These are phyloP conservation scores for Aphanocladium album DNA, from an alignment of 2,329 filamentous ascomycete species.

Conservation along the genomic window DNA sequence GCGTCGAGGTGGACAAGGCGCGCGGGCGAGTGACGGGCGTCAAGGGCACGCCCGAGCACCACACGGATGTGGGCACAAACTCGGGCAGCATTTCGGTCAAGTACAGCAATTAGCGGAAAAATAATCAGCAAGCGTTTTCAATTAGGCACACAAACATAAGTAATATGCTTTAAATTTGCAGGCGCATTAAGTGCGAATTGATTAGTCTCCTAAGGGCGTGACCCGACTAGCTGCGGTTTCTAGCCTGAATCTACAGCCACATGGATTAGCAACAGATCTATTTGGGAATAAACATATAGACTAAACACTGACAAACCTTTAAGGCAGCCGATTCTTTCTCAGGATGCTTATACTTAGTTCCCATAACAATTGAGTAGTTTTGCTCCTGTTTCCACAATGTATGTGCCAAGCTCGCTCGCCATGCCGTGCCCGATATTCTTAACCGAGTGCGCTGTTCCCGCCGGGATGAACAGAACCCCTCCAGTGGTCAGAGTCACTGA, in stretches of 20 bases:
- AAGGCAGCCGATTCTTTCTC: too few relatives aligned
- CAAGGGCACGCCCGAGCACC: neutral
- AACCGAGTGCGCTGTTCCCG: neutral
- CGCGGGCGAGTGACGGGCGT: neutral
- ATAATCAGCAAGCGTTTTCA: too few relatives aligned
- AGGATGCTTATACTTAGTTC: neutral
- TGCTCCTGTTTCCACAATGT: neutral
- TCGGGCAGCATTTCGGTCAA: neutral
- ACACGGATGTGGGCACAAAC: neutral
- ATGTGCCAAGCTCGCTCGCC: neutral
- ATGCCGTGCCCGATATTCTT: neutral
- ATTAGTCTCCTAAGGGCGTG: too few relatives aligned
- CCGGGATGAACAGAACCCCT: neutral
- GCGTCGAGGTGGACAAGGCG: neutral
- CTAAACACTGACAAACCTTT: too few relatives aligned
- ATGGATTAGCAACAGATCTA: too few relatives aligned
- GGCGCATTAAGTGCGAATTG: too few relatives aligned
- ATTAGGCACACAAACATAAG: too few relatives aligned
- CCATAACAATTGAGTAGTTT: neutral
- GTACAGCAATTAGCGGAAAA: neutral
- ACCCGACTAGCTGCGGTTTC: too few relatives aligned
- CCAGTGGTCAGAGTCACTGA: neutral
- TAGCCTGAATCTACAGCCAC: too few relatives aligned
- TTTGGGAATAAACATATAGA: too few relatives aligned
- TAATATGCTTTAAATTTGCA: too few relatives aligned